Evolutionary conservation across 1,139 yeast species (phyloP), one percentile per base, ranked within the genome.

Genomic region (Kodamaea fungicola): DNA sequence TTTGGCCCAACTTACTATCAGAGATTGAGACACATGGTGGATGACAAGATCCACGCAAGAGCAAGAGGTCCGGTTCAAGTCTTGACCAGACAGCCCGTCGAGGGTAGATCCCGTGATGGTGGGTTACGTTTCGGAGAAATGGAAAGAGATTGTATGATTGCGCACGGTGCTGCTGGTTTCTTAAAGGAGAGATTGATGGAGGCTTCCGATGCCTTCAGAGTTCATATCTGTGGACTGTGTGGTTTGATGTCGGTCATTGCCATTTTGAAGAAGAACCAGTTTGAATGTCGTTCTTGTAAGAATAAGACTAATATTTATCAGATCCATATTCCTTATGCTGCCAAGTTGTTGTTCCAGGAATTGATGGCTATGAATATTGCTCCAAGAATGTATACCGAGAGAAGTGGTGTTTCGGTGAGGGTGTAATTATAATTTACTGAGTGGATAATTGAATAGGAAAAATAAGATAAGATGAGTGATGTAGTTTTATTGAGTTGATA

Each of bases 81-180:
- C 40, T 74, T 92, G 62, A 92, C 99, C 6, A 84, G 98, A 67
- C 99, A 92, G 64, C 99, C 99, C 7, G 97, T 92, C 42, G 99
- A 94, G 67, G 99, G 99, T 81, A 82, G 98, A 68, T 90, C 97
- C 19, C 80, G 98, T 70, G 98, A 92, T 67, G 99, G 99, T 79
- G 99, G 99, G 51, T 74, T 92, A 62, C 89, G 99, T 67, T 94
- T 92, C 78, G 99, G 99, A 59, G 99, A 92, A 70, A 92, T 92
- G 99, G 99, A 92, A 68, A 88, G 98, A 74, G 98, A 94, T 74
- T 92, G 98, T 84, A 92, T 94, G 96, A 92, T 92, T 74, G 98
- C 98, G 4, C 97, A 92, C 62, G 98, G 98, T 61, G 97, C 97
- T 2, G 97, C 98, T 2, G 95, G 97, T 7, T 92, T 92, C 72